Conservation (phyloP, 2,329 filamentous ascomycete genomes). For the Hypoxylon sp. region DNA sequence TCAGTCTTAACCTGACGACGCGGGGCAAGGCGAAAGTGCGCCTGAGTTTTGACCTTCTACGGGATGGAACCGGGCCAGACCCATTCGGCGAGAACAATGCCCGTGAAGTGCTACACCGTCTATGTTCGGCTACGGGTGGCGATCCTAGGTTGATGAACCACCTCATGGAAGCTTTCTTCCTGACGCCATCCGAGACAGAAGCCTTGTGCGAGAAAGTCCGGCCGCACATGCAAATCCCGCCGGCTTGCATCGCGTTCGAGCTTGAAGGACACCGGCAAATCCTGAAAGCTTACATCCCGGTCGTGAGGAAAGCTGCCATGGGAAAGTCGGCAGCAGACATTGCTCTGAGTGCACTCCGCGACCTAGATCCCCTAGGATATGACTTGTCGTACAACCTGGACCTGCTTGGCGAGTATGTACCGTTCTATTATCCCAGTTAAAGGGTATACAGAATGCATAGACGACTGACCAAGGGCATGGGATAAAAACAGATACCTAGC, state of each 20-base stretch:
- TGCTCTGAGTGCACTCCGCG: conserved; percentile 12
- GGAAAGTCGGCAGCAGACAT: conserved; percentile 4
- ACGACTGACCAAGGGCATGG: neutral
- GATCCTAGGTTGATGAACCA: conserved; percentile 17
- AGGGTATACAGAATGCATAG: neutral
- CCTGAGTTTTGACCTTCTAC: conserved; percentile 13
- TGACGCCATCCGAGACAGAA: conserved; percentile 18
- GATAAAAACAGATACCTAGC: conserved; percentile 16
- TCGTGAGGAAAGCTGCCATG: conserved; percentile 6
- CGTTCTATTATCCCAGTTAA: neutral
- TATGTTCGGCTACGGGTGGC: conserved; percentile 8
- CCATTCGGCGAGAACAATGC: conserved; percentile 19
- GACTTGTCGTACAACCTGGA: conserved; percentile 14
- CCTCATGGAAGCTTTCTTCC: conserved; percentile 17
- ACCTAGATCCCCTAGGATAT: conserved; percentile 19
- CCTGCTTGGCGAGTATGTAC: conserved; percentile 11
- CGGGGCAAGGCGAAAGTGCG: conserved; percentile 19
- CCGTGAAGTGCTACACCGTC: conserved; percentile 8
- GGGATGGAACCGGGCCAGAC: conserved; percentile 11
- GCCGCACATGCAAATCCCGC: conserved; percentile 19
- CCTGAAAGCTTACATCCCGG: conserved; percentile 16
- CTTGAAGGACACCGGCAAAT: conserved; percentile 14
- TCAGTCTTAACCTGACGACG: conserved; percentile 21
- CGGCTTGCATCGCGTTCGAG: conserved; percentile 17
- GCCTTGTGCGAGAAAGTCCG: conserved; percentile 12